Evolutionary conservation across 202 grass and related monocot genomes (phyloP), one percentile per base, ranked within the genome.

Genomic region (Bolboschoenoplectus hybrid): DNA sequence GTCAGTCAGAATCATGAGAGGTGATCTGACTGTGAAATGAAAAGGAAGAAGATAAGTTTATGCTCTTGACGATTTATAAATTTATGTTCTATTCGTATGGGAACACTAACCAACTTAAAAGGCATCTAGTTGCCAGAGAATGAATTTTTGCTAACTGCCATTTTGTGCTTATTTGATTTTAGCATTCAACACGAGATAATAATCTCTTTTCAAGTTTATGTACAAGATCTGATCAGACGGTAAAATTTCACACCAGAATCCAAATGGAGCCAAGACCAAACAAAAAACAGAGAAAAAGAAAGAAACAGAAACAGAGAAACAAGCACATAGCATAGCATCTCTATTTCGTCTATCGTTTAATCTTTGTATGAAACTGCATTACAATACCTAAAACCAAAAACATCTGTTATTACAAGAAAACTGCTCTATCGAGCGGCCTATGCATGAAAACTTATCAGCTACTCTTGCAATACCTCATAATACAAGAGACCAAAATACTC

Each of bases 331-430:
- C 41, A 49, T 13, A 79, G 8, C 36, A 82, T 9, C 19, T 13
- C 40, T 47, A n/a, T 67, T 38, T 35, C 13, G 80, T 50, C 9
- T 50, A 82, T 64, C 12, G 46, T 47, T 47, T 82, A 26, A 26
- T 65, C 11, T 66, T 65, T 7, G 61, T 82, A 80, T 80, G 52
- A 35, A 67, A 36, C 17, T 82, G 58, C 80, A 67, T 83, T 67
- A 67, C 81, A 83, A 44, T 52, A 66, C 46, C 47, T 65, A 66
- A 49, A 82, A 83, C 61, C 62, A 83, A 83, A 64, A 67, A 66
- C 41, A n/a, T 67, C 44, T 61, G 75, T 83, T 83, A 67, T 83
- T 67, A 83, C 62, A 83, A 83, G 40, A 14, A 8, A 60, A 61
- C 1, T 43, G 36, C 75, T 61, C 16, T 80, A 80, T 80, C 75